These are phyloP conservation scores for Prunella vulgaris DNA, from an alignment of 257 asterid genomes.

Conservation along the genomic window DNA sequence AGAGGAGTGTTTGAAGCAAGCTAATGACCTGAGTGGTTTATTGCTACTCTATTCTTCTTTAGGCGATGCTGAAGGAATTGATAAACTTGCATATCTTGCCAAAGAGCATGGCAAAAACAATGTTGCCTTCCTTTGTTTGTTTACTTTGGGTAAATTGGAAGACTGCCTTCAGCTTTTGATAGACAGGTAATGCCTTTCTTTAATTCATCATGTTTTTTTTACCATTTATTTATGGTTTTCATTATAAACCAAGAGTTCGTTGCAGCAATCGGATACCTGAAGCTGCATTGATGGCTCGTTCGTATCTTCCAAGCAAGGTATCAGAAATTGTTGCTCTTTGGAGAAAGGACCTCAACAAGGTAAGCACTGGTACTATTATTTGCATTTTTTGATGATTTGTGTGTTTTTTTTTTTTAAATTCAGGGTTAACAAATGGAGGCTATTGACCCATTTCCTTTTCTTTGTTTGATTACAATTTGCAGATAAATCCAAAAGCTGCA, in stretches of 20 bases:
- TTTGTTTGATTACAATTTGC: constrained; percentile 23
- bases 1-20: constrained; percentile 88
- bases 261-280: constrained; percentile 91
- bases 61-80: constrained; percentile 81
- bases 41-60: constrained; percentile 80
- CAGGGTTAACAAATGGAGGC: too few relatives aligned
- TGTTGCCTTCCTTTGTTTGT: constrained; percentile 78
- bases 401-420: too few relatives aligned
- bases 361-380: constrained; percentile 10
- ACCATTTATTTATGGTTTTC: constrained; percentile 1
- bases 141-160: constrained; percentile 78
- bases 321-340: constrained; percentile 82
- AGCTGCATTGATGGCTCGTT: constrained; percentile 98
- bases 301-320: constrained; percentile 95
- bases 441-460: constrained; percentile 4
- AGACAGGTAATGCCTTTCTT: constrained; percentile 50
- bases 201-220: constrained; percentile 17
- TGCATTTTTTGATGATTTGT: neutral
- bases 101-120: constrained; percentile 86
- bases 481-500: constrained; percentile 93
- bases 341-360: constrained; percentile 86
- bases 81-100: constrained; percentile 68
- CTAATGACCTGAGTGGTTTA: constrained; percentile 92
- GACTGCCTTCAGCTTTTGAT: constrained; percentile 79
- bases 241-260: constrained; percentile 20